Conservation (phyloP, 2,329 filamentous ascomycete genomes). For the Alternaria sp. region DNA sequence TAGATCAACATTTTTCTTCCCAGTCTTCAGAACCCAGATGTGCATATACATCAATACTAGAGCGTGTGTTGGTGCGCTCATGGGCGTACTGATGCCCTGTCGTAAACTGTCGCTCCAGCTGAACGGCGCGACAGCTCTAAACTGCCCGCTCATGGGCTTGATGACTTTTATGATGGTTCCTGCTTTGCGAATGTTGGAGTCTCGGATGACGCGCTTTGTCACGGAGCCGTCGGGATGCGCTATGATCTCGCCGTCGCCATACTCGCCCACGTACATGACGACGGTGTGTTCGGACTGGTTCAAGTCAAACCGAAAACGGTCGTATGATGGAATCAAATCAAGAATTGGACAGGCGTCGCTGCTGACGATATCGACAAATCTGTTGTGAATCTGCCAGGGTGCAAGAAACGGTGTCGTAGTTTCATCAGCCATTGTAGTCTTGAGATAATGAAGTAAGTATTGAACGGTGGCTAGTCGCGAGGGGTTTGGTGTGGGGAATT, state of each 20-base stretch:
- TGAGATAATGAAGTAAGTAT: not conserved
- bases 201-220: not conserved
- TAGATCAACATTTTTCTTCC: not conserved
- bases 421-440: not conserved
- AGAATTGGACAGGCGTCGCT: not conserved
- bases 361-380: not conserved
- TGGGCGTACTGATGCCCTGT: not conserved
- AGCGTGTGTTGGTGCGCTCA: not conserved
- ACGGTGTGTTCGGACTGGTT: not conserved
- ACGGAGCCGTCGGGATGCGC: not conserved
- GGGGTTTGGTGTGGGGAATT: not conserved
- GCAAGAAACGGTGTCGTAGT: not conserved
- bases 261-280: not conserved
- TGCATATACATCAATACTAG: not conserved
- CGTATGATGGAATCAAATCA: not conserved
- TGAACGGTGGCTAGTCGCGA: not conserved
- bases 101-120: not conserved
- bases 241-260: not conserved
- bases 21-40: not conserved
- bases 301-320: not conserved
- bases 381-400: not conserved
- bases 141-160: not conserved
- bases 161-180: not conserved
- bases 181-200: not conserved
- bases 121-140: not conserved